A percentile compares a stretch with the other conserved stretches of the same genome.
These are phyloP conservation scores for Coelastrella sp. DNA, from an alignment of 139 green algal species.

Conservation along the genomic window DNA sequence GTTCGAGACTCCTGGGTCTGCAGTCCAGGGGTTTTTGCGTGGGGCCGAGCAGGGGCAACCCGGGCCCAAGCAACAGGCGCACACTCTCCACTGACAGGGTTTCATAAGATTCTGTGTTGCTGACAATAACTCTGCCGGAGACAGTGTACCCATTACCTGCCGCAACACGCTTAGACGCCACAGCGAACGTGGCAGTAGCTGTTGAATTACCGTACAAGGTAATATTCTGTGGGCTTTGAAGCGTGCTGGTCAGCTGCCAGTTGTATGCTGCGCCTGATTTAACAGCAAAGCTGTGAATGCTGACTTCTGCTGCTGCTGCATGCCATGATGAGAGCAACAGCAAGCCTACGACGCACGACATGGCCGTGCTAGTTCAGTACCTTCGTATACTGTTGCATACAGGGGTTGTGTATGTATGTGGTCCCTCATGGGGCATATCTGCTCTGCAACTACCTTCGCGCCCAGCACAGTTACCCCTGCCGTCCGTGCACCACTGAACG, in stretches of 20 bases:
- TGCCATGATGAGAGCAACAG: not conserved
- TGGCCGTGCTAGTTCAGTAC: not conserved
- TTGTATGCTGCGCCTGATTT: conserved; percentile 8
- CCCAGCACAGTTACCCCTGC: not conserved
- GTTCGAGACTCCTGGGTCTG: not conserved
- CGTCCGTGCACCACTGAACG: not conserved
- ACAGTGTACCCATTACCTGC: not conserved
- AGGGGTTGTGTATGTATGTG: not conserved
- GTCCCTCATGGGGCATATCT: not conserved
- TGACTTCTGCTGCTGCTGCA: not conserved
- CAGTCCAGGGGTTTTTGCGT: not conserved
- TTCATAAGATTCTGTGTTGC: not conserved
- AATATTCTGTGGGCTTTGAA: not conserved
- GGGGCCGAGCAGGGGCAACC: not conserved
- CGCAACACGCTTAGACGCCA: not conserved
- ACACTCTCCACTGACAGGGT: not conserved
- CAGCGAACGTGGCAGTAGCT: not conserved
- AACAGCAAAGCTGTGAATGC: not conserved
- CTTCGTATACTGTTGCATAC: not conserved
- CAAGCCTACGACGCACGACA: not conserved
- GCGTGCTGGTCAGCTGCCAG: conserved; percentile 10
- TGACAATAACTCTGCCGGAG: conserved; percentile 5
- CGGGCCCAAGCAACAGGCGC: conserved; percentile 1
- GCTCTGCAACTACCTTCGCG: not conserved
- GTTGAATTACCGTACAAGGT: conserved; percentile 12